These are phyloP conservation scores for Cytospora schulzeri DNA, from an alignment of 2,329 filamentous ascomycete genomes.

Conservation along the genomic window DNA sequence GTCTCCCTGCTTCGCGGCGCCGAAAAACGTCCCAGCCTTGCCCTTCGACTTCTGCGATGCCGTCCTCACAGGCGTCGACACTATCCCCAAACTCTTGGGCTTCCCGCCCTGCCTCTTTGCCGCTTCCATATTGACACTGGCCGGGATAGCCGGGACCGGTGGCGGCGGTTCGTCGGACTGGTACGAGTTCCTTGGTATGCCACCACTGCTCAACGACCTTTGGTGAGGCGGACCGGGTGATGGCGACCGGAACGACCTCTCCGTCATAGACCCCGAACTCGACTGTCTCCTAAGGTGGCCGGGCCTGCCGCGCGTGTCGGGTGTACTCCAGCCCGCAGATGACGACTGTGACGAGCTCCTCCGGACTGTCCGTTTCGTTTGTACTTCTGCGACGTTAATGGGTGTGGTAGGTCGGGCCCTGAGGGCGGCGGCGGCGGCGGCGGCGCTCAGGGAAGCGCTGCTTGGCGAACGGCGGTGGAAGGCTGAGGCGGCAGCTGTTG, in stretches of 20 bases:
- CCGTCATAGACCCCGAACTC: conserved; percentile 82
- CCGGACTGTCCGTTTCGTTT: conserved; percentile 82
- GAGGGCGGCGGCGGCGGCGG: conserved; percentile 84
- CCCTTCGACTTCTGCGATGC: conserved; percentile 53
- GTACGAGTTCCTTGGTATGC: conserved; percentile 15
- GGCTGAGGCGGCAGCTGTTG: conserved; percentile 79
- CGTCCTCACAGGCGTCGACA: conserved; percentile 49
- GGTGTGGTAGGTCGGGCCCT: conserved; percentile 77
- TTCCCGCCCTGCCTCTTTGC: conserved; percentile 28
- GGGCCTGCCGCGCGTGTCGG: conserved; percentile 32
- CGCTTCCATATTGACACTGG: conserved; percentile 41
- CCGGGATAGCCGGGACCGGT: conserved; percentile 75
- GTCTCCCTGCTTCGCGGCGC: conserved; percentile 46
- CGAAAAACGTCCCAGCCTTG: conserved; percentile 53
- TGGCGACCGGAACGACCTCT: conserved; percentile 81
- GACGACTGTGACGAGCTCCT: conserved; percentile 75
- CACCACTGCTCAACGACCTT: conserved; percentile 37
- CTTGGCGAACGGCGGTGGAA: conserved; percentile 70
- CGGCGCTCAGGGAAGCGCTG: conserved; percentile 72
- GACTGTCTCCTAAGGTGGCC: conserved; percentile 59
- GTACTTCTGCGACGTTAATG: conserved; percentile 76
- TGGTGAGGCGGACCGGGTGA: conserved; percentile 56
- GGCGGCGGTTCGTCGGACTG: conserved; percentile 63
- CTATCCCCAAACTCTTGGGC: conserved; percentile 42
- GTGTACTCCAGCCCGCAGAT: conserved; percentile 40